phyloP scores from a whole-genome alignment of 2,329 filamentous ascomycete genomes.

The Ascosphaera apis region DNA sequence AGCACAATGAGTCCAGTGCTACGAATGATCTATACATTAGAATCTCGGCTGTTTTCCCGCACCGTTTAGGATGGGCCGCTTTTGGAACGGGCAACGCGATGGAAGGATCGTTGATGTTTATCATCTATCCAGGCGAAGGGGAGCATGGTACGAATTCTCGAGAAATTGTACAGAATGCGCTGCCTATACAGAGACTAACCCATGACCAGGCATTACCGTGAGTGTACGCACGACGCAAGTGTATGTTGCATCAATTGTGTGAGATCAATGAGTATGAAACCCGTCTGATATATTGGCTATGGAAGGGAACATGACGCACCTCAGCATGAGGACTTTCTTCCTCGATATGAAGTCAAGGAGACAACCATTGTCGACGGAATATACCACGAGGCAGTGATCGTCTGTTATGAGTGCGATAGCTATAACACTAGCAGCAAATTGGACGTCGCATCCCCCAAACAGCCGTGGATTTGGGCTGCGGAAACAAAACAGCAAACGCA shows the following conservation, averaged over 20 bases:
- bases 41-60: slow-evolving; percentile 1
- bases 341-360: background rate
- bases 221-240: background rate
- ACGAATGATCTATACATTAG: slow-evolving; percentile 1
- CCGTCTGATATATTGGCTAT: background rate
- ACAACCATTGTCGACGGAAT: background rate
- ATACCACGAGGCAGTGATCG: slow-evolving; percentile 2
- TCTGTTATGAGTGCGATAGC: slow-evolving; percentile 2
- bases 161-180: too few relatives aligned
- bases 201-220: too few relatives aligned
- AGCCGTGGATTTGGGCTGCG: slow-evolving; percentile 3
- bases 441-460: background rate
- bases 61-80: slow-evolving; percentile 1
- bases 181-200: too few relatives aligned
- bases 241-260: background rate
- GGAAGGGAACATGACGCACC: background rate
- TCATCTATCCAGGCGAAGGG: slow-evolving; percentile 2
- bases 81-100: slow-evolving; percentile 2
- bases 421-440: background rate
- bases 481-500: slow-evolving; percentile 1
- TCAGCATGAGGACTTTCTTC: background rate
- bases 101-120: slow-evolving; percentile 2
- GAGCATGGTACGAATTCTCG: slow-evolving; percentile 1
- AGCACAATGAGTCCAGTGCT: background rate
- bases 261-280: slow-evolving; percentile 1